Evolutionary conservation across 495 filamentous ascomycete genomes (phyloP).

Genomic region (Aspergillus steynii): DNA sequence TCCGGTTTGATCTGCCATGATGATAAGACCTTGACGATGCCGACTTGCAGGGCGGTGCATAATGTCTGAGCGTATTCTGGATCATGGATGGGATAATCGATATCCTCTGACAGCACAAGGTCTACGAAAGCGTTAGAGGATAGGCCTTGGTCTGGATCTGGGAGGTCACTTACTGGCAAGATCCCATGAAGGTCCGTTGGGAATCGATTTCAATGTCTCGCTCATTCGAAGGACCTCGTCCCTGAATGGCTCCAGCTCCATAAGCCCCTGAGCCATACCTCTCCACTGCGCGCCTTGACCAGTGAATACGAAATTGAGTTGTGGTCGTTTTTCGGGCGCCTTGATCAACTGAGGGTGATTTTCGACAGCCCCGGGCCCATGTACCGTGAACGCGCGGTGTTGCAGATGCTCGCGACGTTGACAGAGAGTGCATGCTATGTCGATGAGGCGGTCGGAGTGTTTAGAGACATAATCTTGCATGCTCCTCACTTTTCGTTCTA

Average conservation of each 20-base stretch:
- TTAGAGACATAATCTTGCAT: too few species aligned
- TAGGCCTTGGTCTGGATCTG: neutral
- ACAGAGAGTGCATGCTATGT: too few species aligned
- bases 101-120: neutral
- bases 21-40: constrained; percentile 37
- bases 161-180: neutral
- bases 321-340: too few species aligned
- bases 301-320: neutral
- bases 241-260: neutral
- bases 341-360: too few species aligned
- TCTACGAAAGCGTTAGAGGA: neutral
- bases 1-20: constrained; percentile 34
- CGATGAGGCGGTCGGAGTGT: too few species aligned
- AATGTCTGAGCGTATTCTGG: constrained; percentile 29
- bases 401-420: too few species aligned
- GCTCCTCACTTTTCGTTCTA: too few species aligned
- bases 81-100: neutral
- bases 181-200: neutral
- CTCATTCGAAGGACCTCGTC: too few species aligned
- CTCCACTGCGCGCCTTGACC: constrained; percentile 14
- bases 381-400: too few species aligned
- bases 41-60: constrained; percentile 43
- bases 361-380: too few species aligned
- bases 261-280: constrained; percentile 8
- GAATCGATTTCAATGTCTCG: too few species aligned